These are phyloP conservation scores for Escovopsis sp. DNA, from an alignment of 2,329 filamentous ascomycete species.

Conservation along the genomic window DNA sequence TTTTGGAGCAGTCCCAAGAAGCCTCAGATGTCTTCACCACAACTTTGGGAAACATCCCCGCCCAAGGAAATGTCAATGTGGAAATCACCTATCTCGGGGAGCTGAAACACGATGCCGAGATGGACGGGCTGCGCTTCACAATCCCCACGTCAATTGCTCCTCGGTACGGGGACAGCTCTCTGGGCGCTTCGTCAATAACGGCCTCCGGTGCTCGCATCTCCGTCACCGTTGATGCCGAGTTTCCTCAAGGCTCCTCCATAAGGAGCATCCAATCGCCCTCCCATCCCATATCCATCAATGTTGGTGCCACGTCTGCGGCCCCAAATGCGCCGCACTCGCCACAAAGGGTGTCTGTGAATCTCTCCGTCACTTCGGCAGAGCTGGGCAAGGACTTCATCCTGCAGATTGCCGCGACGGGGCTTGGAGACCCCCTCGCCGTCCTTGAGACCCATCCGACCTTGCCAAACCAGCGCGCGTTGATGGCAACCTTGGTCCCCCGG, in stretches of 20 bases:
- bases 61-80: conserved; percentile 39
- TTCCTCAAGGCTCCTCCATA: conserved; percentile 42
- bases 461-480: conserved; percentile 47
- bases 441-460: conserved; percentile 51
- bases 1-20: conserved; percentile 46
- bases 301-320: conserved; percentile 38
- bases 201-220: conserved; percentile 6
- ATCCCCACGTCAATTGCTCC: conserved; percentile 54
- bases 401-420: conserved; percentile 45
- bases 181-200: background rate
- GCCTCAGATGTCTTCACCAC: conserved; percentile 54
- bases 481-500: conserved; percentile 56
- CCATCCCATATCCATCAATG: conserved; percentile 50
- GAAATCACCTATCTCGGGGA: conserved; percentile 54
- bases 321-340: conserved; percentile 33
- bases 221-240: conserved; percentile 21
- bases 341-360: conserved; percentile 45
- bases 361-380: conserved; percentile 36
- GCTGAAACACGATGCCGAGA: conserved; percentile 55
- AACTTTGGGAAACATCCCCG: conserved; percentile 51
- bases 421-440: conserved; percentile 46
- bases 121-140: conserved; percentile 53
- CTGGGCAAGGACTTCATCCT: conserved; percentile 54
- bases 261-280: conserved; percentile 50
- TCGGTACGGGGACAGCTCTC: conserved; percentile 38